Evolutionary conservation across 441 rosid genomes (phyloP), one percentile per base, ranked within the genome.

Genomic region (Populus tomentosa): DNA sequence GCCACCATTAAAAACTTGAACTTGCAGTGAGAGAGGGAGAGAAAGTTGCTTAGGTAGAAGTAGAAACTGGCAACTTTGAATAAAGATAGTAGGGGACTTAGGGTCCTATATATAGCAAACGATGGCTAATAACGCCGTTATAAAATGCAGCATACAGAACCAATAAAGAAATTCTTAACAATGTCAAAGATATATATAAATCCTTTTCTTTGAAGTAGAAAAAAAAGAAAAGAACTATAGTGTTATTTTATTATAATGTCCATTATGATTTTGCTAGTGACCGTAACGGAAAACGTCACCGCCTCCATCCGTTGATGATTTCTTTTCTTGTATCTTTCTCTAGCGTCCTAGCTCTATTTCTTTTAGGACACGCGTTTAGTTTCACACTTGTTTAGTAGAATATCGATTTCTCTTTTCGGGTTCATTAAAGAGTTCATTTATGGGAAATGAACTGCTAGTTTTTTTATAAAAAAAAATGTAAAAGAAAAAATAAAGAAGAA

Each of bases 71-170:
- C 23, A 46, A 69, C 75, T 76, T 77, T 78, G 84, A 78, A 77
- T 80, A 68, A 75, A 70, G 80, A 64, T 77, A 30, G 70, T 0
- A 50, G 62, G 30, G 16, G 50, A 4, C 6, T n/a, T 36, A 75
- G 69, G 7, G 10, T 23, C 5, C 5, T 84, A 80, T 85, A 67
- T 82, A 80, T 82, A 83, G 90, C 62, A 72, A 81, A 82, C 71
- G 77, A 87, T 82, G 78, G 82, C 80, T n/a, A 10, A 77, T 84
- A 80, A 88, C 91, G 91, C 80, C 92, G 94, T 90, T 88, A 30
- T 30, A 30, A 30, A 30, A 85, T 24, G 18, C 26, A 10, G 32
- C 32, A 30, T 14, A 50, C 56, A 50, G 56, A 50, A 14, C 56
- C 56, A 50, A 50, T 50, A 50, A 50, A 14, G 56, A 14, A 50